Evolutionary conservation across 257 asterid genomes (phyloP), one percentile per base, ranked within the genome.

Genomic region (Lycium barbarum): DNA sequence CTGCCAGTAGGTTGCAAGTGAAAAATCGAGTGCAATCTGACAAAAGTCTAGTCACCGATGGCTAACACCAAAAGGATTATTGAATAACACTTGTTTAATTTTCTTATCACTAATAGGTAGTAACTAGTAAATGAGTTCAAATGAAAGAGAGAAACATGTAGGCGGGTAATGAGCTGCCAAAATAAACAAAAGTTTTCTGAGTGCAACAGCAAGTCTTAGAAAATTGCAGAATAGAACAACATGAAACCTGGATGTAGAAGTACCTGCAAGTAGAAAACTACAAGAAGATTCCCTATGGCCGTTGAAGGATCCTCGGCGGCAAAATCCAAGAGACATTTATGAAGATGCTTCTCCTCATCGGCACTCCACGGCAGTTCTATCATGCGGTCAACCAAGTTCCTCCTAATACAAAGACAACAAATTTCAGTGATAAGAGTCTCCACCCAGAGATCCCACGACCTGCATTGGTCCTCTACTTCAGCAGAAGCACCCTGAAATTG

Each of bases 201-300:
- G 22, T 22, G 61, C 47, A 63, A n/a, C 59, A 78, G 40, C 74
- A 83, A 55, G 61, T 40, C 38, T 53, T 20, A 43, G 49, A 20
- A 82, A 36, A 84, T 35, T 54, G 59, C 55, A 47, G 9, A 66
- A 35, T 14, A 78, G 54, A 83, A 81, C 58, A 82, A 59, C 8
- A 51, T 55, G 51, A 62, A 83, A 47, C 65, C 73, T 67, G 55
- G 6, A 80, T 5, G 40, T 72, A 62, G 57, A 88, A 54, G 86
- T 88, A 97, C 99, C 99, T 97, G 99, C 61, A 97, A 90, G 90
- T 93, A 92, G 90, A 91, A 97, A 88, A 95, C 98, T 84, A 97
- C 98, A 84, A 97, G 98, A 88, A 97, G 98, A 90, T 98, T 93
- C 86, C 99, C 98, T 26, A 87, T 87, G 53, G 87, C 72, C 20